A percentile compares a stretch with the other conserved stretches of the same genome.
phyloP scores from a whole-genome alignment of 768 basidiomycete species.

The Trametopsis cervina region DNA sequence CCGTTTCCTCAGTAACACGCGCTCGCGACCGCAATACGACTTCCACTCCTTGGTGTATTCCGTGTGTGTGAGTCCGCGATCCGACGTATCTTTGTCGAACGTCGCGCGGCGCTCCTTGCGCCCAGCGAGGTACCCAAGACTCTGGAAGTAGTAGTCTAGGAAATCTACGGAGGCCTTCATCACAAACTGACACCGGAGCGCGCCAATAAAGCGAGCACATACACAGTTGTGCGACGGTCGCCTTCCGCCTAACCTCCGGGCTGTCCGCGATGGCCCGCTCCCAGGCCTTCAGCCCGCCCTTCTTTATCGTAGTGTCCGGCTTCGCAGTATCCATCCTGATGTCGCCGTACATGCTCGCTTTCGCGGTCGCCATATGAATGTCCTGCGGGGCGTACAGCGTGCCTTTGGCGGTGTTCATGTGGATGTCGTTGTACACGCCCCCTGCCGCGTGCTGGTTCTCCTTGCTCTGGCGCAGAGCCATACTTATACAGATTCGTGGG shows the following conservation, averaged over 20 bases:
- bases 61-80: constrained; percentile 46
- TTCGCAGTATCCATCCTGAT: constrained; percentile 65
- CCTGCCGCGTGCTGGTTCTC: constrained; percentile 36
- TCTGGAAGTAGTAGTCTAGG: constrained; percentile 97
- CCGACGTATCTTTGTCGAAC: constrained; percentile 78
- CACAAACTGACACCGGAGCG: constrained; percentile 7
- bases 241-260: constrained; percentile 87
- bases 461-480: constrained; percentile 3
- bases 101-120: constrained; percentile 78
- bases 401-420: constrained; percentile 77
- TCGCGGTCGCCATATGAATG: constrained; percentile 62
- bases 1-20: constrained; percentile 87
- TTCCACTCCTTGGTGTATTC: constrained; percentile 79
- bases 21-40: constrained; percentile 90
- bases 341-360: constrained; percentile 44
- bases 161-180: constrained; percentile 74
- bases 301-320: constrained; percentile 46
- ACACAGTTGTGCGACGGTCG: constrained; percentile 97
- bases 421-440: constrained; percentile 49
- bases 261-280: constrained; percentile 81
- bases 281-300: constrained; percentile 60
- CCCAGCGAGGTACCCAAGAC: constrained; percentile 79
- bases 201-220: constrained; percentile 24
- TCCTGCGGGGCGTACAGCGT: constrained; percentile 36
- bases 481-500: not conserved